Percentiles rank a stretch among this genome's conserved stretches.
These are phyloP conservation scores for Agapanthus africanus DNA, from an alignment of 106 monocot species.

Conservation along the genomic window DNA sequence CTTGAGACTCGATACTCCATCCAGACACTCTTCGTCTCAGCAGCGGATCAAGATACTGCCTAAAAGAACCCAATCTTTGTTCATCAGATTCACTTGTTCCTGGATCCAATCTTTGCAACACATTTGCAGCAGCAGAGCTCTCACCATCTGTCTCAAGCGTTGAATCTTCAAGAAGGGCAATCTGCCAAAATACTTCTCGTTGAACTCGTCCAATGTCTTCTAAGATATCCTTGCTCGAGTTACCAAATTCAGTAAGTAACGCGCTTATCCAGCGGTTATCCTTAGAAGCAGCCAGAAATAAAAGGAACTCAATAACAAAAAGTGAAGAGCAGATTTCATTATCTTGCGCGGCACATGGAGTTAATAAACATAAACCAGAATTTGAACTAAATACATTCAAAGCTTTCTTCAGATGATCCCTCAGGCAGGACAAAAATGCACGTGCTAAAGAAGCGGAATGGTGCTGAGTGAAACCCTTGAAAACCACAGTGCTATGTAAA, in stretches of 20 bases:
- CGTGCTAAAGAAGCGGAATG: constrained; percentile 77
- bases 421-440: constrained; percentile 73
- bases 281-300: constrained; percentile 91
- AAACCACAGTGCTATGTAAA: constrained; percentile 95
- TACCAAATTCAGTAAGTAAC: constrained; percentile 89
- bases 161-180: constrained; percentile 83
- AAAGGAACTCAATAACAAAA: constrained; percentile 95
- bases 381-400: constrained; percentile 43
- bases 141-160: constrained; percentile 47
- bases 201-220: constrained; percentile 88
- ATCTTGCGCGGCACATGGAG: constrained; percentile 25
- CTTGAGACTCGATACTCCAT: constrained; percentile 92
- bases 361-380: constrained; percentile 39
- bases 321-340: constrained; percentile 62
- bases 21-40: constrained; percentile 69
- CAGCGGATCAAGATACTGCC: constrained; percentile 89
- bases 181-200: constrained; percentile 84
- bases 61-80: constrained; percentile 57
- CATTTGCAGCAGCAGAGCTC: constrained; percentile 30
- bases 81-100: constrained; percentile 46
- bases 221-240: constrained; percentile 71
- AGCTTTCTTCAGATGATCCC: constrained; percentile 74
- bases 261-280: constrained; percentile 95
- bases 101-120: constrained; percentile 33
- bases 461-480: constrained; percentile 97